Evolutionary conservation across 129 eudicot species (phyloP).

Genomic region (Glebionis coronaria): DNA sequence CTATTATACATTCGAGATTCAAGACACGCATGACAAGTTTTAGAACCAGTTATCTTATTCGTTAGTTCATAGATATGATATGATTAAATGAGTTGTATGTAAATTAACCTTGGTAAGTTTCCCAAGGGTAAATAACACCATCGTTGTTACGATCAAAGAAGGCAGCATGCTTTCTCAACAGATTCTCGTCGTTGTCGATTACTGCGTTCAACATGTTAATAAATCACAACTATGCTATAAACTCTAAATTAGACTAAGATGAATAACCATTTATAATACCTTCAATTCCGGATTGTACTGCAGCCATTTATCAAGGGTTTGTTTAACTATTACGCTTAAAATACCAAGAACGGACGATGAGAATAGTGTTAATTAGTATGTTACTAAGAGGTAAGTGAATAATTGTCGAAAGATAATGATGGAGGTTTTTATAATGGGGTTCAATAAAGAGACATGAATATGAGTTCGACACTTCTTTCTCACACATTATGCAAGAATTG

Average conservation of each 20-base stretch:
- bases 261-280: background rate
- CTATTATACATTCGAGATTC: constrained; percentile 19
- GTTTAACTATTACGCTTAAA: background rate
- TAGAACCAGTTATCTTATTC: no score
- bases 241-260: background rate
- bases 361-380: no score
- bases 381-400: no score
- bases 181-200: constrained; percentile 33
- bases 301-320: constrained; percentile 4
- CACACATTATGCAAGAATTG: background rate
- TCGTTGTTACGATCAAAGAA: constrained; percentile 76
- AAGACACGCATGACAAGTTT: background rate
- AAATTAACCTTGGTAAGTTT: constrained; percentile 57
- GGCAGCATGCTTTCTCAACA: constrained; percentile 47
- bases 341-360: background rate
- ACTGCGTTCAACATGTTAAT: constrained; percentile 19
- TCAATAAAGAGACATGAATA: background rate
- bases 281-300: background rate
- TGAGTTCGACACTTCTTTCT: background rate
- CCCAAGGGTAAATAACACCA: constrained; percentile 71
- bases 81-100: background rate
- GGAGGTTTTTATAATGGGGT: background rate
- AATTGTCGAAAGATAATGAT: no score
- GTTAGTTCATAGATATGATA: no score
- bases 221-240: background rate